phyloP scores from a whole-genome alignment of 371 early-diverging fungal genomes.

The Mucor indicus region DNA sequence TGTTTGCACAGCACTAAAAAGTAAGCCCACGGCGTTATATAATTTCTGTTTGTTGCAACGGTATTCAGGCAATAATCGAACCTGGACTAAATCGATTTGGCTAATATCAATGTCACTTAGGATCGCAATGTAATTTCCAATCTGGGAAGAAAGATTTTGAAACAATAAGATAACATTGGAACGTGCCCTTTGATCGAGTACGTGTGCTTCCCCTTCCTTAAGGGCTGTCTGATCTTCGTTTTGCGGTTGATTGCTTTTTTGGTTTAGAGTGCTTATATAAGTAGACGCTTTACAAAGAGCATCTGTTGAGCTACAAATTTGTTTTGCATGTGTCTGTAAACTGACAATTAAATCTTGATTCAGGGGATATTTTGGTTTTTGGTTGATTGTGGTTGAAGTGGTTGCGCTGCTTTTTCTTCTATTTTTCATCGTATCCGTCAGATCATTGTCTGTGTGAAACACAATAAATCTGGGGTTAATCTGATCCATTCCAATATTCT shows the following conservation, averaged over 20 bases:
- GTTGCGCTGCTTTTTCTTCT: constrained; percentile 11
- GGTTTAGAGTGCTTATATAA: no score
- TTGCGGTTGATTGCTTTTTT: no score
- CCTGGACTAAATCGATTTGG: constrained; percentile 16
- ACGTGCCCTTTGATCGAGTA: constrained; percentile 5
- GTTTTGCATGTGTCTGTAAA: constrained; percentile 33
- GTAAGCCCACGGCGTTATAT: constrained; percentile 60
- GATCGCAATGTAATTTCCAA: constrained; percentile 31
- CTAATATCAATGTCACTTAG: constrained; percentile 30
- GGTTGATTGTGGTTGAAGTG: background rate
- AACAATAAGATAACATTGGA: constrained; percentile 36
- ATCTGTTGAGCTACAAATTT: constrained; percentile 30
- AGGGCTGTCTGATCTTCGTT: no score
- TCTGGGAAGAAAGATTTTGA: constrained; percentile 32
- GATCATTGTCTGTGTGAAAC: constrained; percentile 1
- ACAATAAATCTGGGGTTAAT: constrained; percentile 30
- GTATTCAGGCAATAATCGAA: constrained; percentile 30
- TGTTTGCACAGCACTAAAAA: constrained; percentile 59
- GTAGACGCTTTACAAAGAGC: no score
- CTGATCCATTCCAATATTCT: constrained; percentile 26
- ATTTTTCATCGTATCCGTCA: no score
- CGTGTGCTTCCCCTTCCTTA: background rate
- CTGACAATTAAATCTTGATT: constrained; percentile 33
- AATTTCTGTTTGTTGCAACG: constrained; percentile 57
- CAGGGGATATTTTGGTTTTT: constrained; percentile 18